phyloP scores from a whole-genome alignment of 1,284 basidiomycete genomes.

The Melampsora larici-populina region DNA sequence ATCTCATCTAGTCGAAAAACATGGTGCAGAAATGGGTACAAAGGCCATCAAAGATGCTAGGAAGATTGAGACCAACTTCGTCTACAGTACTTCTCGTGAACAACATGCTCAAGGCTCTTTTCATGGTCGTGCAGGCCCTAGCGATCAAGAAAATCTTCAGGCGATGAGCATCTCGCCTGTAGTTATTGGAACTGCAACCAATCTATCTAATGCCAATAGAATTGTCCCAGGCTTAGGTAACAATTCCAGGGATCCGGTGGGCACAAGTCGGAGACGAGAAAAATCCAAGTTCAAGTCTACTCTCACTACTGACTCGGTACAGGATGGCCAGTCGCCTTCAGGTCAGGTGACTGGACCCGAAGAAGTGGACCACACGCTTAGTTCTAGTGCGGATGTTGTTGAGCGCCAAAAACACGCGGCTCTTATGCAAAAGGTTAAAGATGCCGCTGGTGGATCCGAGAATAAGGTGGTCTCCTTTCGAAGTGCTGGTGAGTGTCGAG shows the following conservation, averaged over 20 bases:
- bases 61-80: conserved; percentile 74
- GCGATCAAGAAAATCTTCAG: conserved; percentile 36
- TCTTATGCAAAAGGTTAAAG: conserved; percentile 67
- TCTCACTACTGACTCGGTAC: conserved; percentile 14
- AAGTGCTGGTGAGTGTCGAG: conserved; percentile 58
- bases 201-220: conserved; percentile 55
- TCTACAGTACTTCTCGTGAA: conserved; percentile 63
- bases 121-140: conserved; percentile 35
- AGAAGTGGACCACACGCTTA: background rate
- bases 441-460: conserved; percentile 67
- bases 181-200: conserved; percentile 49
- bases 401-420: conserved; percentile 64
- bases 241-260: conserved; percentile 7
- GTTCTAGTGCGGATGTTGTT: conserved; percentile 20
- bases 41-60: conserved; percentile 73
- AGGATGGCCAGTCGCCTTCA: conserved; percentile 11
- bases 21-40: conserved; percentile 73
- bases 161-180: conserved; percentile 44
- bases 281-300: conserved; percentile 38
- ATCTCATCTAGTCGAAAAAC: conserved; percentile 83
- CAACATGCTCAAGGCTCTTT: conserved; percentile 29
- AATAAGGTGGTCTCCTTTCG: conserved; percentile 73
- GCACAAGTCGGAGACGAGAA: conserved; percentile 3
- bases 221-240: conserved; percentile 46
- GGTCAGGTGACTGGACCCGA: background rate